Evolutionary conservation across 108 stramenopile genomes (phyloP).

Genomic region (Nitzschia palea): DNA sequence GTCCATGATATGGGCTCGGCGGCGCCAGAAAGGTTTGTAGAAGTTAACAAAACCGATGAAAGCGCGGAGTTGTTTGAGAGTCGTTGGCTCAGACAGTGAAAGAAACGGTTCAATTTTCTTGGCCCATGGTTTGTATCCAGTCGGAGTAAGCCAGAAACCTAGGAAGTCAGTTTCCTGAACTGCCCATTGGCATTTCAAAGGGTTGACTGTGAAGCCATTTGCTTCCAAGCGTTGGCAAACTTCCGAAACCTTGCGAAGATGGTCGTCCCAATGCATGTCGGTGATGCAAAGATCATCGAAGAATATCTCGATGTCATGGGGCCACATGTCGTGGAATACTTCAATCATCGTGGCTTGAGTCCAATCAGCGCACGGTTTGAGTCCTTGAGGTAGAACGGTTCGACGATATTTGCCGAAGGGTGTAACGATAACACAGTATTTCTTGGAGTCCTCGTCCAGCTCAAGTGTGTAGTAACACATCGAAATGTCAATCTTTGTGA

Average conservation of each 20-base stretch:
- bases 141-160: constrained; percentile 33
- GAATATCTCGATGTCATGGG: constrained; percentile 28
- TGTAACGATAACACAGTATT: constrained; percentile 29
- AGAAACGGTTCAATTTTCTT: constrained; percentile 45
- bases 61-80: constrained; percentile 28
- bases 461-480: constrained; percentile 22
- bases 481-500: constrained; percentile 34
- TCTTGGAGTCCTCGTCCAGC: constrained; percentile 13
- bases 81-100: constrained; percentile 18
- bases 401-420: constrained; percentile 38
- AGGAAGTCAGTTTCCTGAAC: constrained; percentile 33
- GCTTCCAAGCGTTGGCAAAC: constrained; percentile 8
- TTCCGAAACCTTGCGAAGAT: constrained; percentile 16
- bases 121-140: constrained; percentile 21
- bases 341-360: constrained; percentile 38
- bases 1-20: background rate
- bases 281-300: constrained; percentile 39
- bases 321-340: constrained; percentile 19
- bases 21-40: background rate
- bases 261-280: constrained; percentile 29
- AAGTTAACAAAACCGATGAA: constrained; percentile 1
- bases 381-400: constrained; percentile 20
- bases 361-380: constrained; percentile 20
- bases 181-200: constrained; percentile 21
- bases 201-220: background rate